Conservation (phyloP, 495 filamentous ascomycete genomes). For the Neurospora sp. region DNA sequence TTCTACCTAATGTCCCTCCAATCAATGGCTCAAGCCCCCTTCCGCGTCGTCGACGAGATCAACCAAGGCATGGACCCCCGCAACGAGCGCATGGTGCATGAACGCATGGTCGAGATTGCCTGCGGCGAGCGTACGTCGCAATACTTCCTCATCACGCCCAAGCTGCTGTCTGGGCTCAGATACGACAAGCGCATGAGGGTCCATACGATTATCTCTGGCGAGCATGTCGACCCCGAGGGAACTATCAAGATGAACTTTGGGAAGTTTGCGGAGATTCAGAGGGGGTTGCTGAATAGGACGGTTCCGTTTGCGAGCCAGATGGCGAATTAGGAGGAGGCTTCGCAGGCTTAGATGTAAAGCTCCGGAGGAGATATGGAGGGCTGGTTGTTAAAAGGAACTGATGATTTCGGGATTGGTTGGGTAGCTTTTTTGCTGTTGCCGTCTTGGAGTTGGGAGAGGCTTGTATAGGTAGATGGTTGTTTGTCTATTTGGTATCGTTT, state of each 20-base stretch:
- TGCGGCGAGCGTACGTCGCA: conserved; percentile 61
- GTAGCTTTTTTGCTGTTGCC: neutral
- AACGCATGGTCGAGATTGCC: conserved; percentile 90
- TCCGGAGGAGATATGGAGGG: neutral
- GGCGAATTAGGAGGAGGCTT: neutral
- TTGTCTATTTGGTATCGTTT: neutral
- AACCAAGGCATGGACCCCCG: conserved; percentile 99
- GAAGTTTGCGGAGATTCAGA: conserved; percentile 38
- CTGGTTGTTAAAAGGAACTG: neutral
- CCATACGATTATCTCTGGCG: conserved; percentile 85
- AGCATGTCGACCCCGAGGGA: conserved; percentile 55
- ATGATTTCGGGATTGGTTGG: neutral
- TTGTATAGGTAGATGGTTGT: neutral
- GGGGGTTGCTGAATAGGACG: conserved; percentile 14
- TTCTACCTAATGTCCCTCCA: conserved; percentile 99
- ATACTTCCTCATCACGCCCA: conserved; percentile 98
- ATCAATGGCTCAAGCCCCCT: conserved; percentile 86
- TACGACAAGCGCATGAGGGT: conserved; percentile 89
- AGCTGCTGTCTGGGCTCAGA: conserved; percentile 71
- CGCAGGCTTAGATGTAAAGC: neutral
- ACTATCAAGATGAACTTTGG: conserved; percentile 50
- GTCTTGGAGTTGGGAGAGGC: neutral
- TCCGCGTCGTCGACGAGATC: conserved; percentile 98
- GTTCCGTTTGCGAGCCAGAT: neutral
- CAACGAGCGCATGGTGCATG: conserved; percentile 96